Evolutionary conservation across 352 stramenopile species (phyloP), one percentile per base, ranked within the genome.

Genomic region (Phytophthora macrochlamydospora): DNA sequence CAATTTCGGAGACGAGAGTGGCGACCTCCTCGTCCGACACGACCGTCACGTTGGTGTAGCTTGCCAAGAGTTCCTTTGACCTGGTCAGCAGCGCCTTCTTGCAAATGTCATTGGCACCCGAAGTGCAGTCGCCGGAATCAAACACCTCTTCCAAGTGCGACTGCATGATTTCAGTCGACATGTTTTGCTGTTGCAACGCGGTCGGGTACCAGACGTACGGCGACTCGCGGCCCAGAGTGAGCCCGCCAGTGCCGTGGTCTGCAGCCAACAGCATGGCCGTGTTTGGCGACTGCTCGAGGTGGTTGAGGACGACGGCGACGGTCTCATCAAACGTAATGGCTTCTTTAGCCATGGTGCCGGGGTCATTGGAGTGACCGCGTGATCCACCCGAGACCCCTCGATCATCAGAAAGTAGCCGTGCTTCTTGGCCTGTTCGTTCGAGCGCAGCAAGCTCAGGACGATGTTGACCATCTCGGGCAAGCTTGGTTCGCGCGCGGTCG

Each of bases 321-420:
- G 83, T 67, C 67, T 91, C 79, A 50, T 91, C 83, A 56, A 91
- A 91, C 14, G 72, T 75, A 48, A 91, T 89, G 7, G 83, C 83
- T 46, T 91, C 83, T 57, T 78, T 80, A 33, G 78, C 83, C 78
- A 89, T 89, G 7, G 83, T 83, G 30, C 83, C 83, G 7, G 83
- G 76, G 57, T 91, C 83, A 53, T 91, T 89, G 14, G 76, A 83
- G 69, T 91, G 83, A 6, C 78, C 1, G 83, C 83, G 61, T 89
- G 80, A 56, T 91, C 83, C 3, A 91, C 76, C 37, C 83, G 80
- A n/a, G 83, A 91, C 7, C 83, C 79, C 59, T 91, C 83, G 24
- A 91, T 89, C 79, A 91, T 87, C 42, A 91, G 50, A 46, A 91
- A 91, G 75, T 86, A 91, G 44, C 83, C 83, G 59, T 91, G 70